Percentiles rank a stretch among this genome's conserved stretches.
phyloP scores from a whole-genome alignment of 2,329 filamentous ascomycete genomes.

The Colletotrichum sidae region DNA sequence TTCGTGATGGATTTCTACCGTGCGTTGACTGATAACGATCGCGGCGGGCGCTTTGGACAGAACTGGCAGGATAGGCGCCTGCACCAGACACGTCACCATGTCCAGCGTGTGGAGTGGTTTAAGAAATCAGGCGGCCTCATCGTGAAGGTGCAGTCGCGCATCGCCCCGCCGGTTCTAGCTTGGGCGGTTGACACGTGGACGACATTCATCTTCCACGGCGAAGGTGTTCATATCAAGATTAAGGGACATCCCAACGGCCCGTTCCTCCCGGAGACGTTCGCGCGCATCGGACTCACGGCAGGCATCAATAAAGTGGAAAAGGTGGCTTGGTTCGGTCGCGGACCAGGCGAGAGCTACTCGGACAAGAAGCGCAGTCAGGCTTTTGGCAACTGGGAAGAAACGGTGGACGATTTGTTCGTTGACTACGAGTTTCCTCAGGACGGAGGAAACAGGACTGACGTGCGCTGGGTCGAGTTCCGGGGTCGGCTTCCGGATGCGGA shows the following conservation, averaged over 20 bases:
- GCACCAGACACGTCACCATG: slow-evolving; percentile 58
- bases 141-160: slow-evolving; percentile 62
- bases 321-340: slow-evolving; percentile 75
- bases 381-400: slow-evolving; percentile 63
- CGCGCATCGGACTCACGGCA: slow-evolving; percentile 71
- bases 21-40: slow-evolving; percentile 75
- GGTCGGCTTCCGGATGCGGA: slow-evolving; percentile 41
- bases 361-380: slow-evolving; percentile 73
- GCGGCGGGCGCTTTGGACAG: slow-evolving; percentile 63
- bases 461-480: slow-evolving; percentile 67
- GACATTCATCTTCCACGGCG: slow-evolving; percentile 65
- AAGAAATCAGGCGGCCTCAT: slow-evolving; percentile 45
- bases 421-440: slow-evolving; percentile 79
- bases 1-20: slow-evolving; percentile 69
- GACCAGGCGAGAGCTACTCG: slow-evolving; percentile 73
- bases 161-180: slow-evolving; percentile 72
- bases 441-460: slow-evolving; percentile 72
- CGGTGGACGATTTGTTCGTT: slow-evolving; percentile 64
- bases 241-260: slow-evolving; percentile 59
- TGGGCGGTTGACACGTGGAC: slow-evolving; percentile 67
- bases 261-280: slow-evolving; percentile 67
- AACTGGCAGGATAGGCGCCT: slow-evolving; percentile 66
- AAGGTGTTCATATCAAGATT: slow-evolving; percentile 61
- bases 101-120: slow-evolving; percentile 49
- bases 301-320: slow-evolving; percentile 52